These are phyloP conservation scores for Phaeomoniella chlamydospora DNA, from an alignment of 2,329 filamentous ascomycete genomes.

Conservation along the genomic window DNA sequence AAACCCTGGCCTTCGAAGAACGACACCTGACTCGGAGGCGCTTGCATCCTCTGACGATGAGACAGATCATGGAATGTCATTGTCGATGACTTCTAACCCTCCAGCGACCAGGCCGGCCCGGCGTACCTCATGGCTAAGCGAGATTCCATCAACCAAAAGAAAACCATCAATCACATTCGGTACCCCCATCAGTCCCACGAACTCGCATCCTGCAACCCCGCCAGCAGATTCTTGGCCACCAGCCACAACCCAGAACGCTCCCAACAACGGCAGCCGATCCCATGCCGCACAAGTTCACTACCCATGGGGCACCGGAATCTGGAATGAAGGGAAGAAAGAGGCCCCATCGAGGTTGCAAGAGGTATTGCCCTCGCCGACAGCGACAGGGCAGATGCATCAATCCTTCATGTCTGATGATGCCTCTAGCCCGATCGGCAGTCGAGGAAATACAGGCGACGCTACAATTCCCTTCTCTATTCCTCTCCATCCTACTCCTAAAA, in stretches of 20 bases:
- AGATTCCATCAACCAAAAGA: slow-evolving; percentile 52
- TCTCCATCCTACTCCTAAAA: slow-evolving; percentile 79
- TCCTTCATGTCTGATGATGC: slow-evolving; percentile 36
- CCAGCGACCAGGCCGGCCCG: slow-evolving; percentile 48
- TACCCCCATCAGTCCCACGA: slow-evolving; percentile 61
- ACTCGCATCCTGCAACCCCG: slow-evolving; percentile 70
- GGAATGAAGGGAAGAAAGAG: slow-evolving; percentile 61
- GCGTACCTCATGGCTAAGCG: slow-evolving; percentile 75
- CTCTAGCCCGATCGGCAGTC: slow-evolving; percentile 33
- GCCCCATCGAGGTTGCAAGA: slow-evolving; percentile 60
- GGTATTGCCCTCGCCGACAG: slow-evolving; percentile 61
- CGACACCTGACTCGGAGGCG: slow-evolving; percentile 87
- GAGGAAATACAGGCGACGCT: slow-evolving; percentile 33
- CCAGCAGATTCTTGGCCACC: slow-evolving; percentile 45
- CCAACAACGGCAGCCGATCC: not conserved
- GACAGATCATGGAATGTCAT: slow-evolving; percentile 49
- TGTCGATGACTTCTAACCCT: slow-evolving; percentile 31
- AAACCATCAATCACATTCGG: slow-evolving; percentile 62
- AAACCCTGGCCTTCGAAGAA: slow-evolving; percentile 54
- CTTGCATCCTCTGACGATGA: slow-evolving; percentile 93
- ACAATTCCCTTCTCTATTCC: slow-evolving; percentile 73
- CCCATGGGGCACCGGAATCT: slow-evolving; percentile 67
- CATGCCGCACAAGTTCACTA: slow-evolving; percentile 31
- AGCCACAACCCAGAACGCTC: slow-evolving; percentile 22
- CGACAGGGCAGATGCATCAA: slow-evolving; percentile 35